Conservation (phyloP, 768 basidiomycete genomes). For the Lepiota brunneoincarnata region DNA sequence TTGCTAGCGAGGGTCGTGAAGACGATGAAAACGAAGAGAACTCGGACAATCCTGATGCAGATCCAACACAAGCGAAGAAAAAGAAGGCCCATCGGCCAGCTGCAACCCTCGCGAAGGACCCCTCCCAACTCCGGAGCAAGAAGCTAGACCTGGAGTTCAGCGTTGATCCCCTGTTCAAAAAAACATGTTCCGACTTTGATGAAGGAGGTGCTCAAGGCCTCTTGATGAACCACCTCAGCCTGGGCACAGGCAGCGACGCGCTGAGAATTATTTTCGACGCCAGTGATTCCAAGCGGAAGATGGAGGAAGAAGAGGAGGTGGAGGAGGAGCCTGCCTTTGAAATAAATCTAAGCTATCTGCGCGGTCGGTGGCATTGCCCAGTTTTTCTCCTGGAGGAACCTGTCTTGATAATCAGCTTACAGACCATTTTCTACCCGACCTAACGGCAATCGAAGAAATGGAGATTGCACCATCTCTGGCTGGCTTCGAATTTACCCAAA, state of each 20-base stretch:
- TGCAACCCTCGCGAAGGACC: constrained; percentile 88
- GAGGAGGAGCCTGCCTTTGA: constrained; percentile 68
- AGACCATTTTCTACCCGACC: constrained; percentile 75
- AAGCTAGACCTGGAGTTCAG: constrained; percentile 94
- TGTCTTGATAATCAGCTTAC: constrained; percentile 10
- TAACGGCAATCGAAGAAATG: constrained; percentile 58
- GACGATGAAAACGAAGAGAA: constrained; percentile 59
- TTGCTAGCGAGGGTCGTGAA: constrained; percentile 55
- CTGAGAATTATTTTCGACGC: constrained; percentile 95
- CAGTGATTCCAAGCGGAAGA: constrained; percentile 81
- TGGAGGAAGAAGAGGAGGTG: constrained; percentile 70
- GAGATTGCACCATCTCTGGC: constrained; percentile 81
- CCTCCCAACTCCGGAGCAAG: constrained; percentile 79
- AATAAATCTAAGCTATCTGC: constrained; percentile 61
- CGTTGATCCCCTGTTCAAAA: constrained; percentile 95
- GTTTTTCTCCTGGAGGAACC: neutral
- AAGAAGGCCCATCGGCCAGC: constrained; percentile 69
- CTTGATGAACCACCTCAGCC: constrained; percentile 90
- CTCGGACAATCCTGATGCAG: constrained; percentile 68
- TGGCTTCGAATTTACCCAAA: constrained; percentile 79
- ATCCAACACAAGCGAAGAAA: constrained; percentile 56
- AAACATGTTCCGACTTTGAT: constrained; percentile 98
- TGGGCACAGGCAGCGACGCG: constrained; percentile 77
- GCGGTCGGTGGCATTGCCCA: constrained; percentile 41
- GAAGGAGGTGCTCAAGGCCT: constrained; percentile 96